These are phyloP conservation scores for Yarrowia galli DNA, from an alignment of 1,139 yeast genomes.

Conservation along the genomic window DNA sequence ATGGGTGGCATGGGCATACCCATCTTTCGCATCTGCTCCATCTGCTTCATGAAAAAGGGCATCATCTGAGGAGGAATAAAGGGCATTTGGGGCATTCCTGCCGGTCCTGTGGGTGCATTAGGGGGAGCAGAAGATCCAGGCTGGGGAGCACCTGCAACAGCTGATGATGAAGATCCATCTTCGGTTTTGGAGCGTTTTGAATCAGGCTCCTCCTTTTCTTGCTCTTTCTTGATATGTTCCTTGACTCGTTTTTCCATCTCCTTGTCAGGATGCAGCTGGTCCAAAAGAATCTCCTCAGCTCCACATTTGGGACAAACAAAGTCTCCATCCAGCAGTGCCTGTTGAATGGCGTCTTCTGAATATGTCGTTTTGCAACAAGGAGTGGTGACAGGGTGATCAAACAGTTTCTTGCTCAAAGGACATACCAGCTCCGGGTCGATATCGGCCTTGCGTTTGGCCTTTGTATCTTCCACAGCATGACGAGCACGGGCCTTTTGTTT, in stretches of 20 bases:
- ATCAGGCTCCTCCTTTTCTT: slow-evolving; percentile 43
- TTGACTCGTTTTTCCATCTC: slow-evolving; percentile 63
- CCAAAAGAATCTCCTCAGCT: slow-evolving; percentile 75
- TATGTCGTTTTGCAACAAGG: slow-evolving; percentile 76
- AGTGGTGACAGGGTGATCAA: slow-evolving; percentile 79
- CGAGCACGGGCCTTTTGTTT: slow-evolving; percentile 64
- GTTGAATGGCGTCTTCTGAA: slow-evolving; percentile 72
- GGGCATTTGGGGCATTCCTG: slow-evolving; percentile 43
- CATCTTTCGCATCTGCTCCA: slow-evolving; percentile 42
- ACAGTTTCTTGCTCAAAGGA: slow-evolving; percentile 65
- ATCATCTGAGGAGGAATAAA: slow-evolving; percentile 42
- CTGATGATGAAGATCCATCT: too few species aligned
- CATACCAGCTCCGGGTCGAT: slow-evolving; percentile 69
- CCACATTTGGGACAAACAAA: slow-evolving; percentile 91
- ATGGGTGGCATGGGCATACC: slow-evolving; percentile 43
- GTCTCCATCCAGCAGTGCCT: slow-evolving; percentile 76
- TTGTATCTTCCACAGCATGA: slow-evolving; percentile 48
- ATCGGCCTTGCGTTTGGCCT: slow-evolving; percentile 40
- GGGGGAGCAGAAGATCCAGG: slow-evolving; percentile 42
- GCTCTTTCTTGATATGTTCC: slow-evolving; percentile 59
- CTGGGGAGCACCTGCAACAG: slow-evolving; percentile 18
- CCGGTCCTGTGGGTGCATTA: slow-evolving; percentile 43
- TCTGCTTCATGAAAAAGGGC: slow-evolving; percentile 39
- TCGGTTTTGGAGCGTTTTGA: slow-evolving; percentile 39
- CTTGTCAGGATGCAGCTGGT: slow-evolving; percentile 67